Evolutionary conservation across 257 asterid genomes (phyloP), one percentile per base, ranked within the genome.

Genomic region (Mentha longifolia): DNA sequence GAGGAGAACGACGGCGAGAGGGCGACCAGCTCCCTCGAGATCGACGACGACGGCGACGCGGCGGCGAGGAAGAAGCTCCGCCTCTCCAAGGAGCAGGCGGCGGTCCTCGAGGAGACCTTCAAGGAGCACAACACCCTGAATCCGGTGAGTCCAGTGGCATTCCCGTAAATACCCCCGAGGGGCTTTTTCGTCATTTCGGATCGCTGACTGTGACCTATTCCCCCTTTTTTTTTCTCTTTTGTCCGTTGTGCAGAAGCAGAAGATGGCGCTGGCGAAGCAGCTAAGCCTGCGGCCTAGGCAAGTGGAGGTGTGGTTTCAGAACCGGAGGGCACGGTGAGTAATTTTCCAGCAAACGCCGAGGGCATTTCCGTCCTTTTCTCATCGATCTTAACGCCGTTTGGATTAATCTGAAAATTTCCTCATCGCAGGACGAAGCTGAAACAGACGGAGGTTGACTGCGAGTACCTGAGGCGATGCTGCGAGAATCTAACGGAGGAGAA

Each of bases 241-340:
- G 67, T 74, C 54, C 31, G 63, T 56, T 28, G 9, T 70, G 76
- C 92, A 94, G 99, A 95, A 92, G 85, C 95, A 95, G 79, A 95
- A 95, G 64, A 71, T 84, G 86, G 99, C 93, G 19, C 56, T 95
- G 82, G 89, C 98, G 28, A 88, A 82, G 74, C 95, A 86, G 90
- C 84, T 92, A 33, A 87, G 85, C 74, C 92, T 95, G 46, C 81
- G 89, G 90, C 85, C 97, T 3, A 84, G 99, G 65, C 99, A 95
- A 71, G 99, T 95, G 72, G 98, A 95, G 85, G 99, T 95, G 51
- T 95, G 99, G 99, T 92, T 95, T 70, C 98, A 95, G 82, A 95
- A 95, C 82, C 79, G 98, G 67, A 90, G 98, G 91, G 99, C 99
- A 68, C 89, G 99, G 99, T 95, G 22, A 51, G 95, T 74, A 47